A percentile compares a stretch with the other conserved stretches of the same genome.
These are phyloP conservation scores for Monosporozyma yasuniensis DNA, from an alignment of 805 yeast genomes.

Conservation along the genomic window DNA sequence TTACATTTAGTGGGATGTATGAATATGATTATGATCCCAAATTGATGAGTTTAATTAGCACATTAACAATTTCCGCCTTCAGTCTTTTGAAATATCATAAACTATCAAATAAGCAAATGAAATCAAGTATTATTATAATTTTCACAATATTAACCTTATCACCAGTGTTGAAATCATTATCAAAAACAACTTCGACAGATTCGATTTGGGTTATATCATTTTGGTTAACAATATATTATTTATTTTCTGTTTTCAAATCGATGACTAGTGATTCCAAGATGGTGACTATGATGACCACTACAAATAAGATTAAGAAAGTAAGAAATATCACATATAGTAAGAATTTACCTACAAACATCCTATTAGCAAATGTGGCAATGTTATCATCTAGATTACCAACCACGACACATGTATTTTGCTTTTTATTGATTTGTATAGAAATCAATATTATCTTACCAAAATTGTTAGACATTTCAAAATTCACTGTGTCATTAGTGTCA, in stretches of 20 bases:
- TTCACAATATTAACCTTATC: slow-evolving; percentile 69
- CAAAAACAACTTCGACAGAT: slow-evolving; percentile 84
- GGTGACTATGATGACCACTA: neutral
- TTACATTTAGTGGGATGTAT: slow-evolving; percentile 42
- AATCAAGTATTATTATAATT: slow-evolving; percentile 60
- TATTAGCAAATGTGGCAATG: slow-evolving; percentile 80
- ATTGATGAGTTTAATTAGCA: slow-evolving; percentile 7
- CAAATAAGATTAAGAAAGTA: slow-evolving; percentile 3
- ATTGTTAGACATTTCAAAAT: slow-evolving; percentile 12
- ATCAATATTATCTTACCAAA: slow-evolving; percentile 26
- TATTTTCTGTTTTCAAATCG: slow-evolving; percentile 26
- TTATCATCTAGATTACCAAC: slow-evolving; percentile 78
- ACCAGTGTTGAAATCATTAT: slow-evolving; percentile 82
- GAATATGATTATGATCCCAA: slow-evolving; percentile 18
- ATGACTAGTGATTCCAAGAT: slow-evolving; percentile 4
- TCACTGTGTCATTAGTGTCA: slow-evolving; percentile 12
- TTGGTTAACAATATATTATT: slow-evolving; percentile 64
- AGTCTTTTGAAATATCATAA: neutral
- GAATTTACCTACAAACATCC: slow-evolving; percentile 69
- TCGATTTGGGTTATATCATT: slow-evolving; percentile 89
- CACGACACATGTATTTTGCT: slow-evolving; percentile 72
- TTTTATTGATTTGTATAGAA: slow-evolving; percentile 45
- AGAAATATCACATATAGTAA: slow-evolving; percentile 27
- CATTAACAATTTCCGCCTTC: neutral
- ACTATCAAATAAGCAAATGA: slow-evolving; percentile 27